These are phyloP conservation scores for Entamoeba dispar DNA, from an alignment of 208 protist species.

Conservation along the genomic window DNA sequence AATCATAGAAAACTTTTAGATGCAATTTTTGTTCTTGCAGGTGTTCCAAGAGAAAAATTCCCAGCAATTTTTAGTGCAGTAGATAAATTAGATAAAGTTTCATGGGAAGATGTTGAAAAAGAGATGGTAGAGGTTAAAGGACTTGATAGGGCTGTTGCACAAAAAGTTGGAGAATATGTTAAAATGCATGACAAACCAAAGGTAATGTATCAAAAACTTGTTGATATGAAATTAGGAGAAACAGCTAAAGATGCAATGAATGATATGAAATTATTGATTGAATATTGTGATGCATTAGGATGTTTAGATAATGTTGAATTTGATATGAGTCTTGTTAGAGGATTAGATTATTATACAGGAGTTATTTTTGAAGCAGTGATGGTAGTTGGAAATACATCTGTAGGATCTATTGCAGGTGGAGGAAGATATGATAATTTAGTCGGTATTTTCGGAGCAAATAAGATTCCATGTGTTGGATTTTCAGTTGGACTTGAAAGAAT, in stretches of 20 bases:
- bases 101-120: conserved; percentile 43
- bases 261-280: conserved; percentile 36
- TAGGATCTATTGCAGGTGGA: conserved; percentile 53
- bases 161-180: conserved; percentile 37
- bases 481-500: conserved; percentile 57
- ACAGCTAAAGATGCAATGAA: conserved; percentile 18
- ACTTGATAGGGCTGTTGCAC: conserved; percentile 28
- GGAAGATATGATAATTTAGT: conserved; percentile 60
- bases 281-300: conserved; percentile 27
- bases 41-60: conserved; percentile 47
- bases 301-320: conserved; percentile 35
- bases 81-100: conserved; percentile 60
- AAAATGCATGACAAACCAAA: conserved; percentile 19
- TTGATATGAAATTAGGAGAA: conserved; percentile 5
- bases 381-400: not conserved
- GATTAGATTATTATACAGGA: conserved; percentile 68
- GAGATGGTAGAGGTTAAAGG: conserved; percentile 52
- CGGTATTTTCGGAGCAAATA: conserved; percentile 40
- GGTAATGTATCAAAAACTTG: conserved; percentile 13
- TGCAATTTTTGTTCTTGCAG: conserved; percentile 44
- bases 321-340: conserved; percentile 49
- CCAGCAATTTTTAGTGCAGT: conserved; percentile 49
- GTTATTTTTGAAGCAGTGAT: conserved; percentile 55
- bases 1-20: conserved; percentile 52
- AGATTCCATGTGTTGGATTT: conserved; percentile 55